Evolutionary conservation across 768 basidiomycete genomes (phyloP).

Genomic region (Tylopilus plumbeoviolaceoides): DNA sequence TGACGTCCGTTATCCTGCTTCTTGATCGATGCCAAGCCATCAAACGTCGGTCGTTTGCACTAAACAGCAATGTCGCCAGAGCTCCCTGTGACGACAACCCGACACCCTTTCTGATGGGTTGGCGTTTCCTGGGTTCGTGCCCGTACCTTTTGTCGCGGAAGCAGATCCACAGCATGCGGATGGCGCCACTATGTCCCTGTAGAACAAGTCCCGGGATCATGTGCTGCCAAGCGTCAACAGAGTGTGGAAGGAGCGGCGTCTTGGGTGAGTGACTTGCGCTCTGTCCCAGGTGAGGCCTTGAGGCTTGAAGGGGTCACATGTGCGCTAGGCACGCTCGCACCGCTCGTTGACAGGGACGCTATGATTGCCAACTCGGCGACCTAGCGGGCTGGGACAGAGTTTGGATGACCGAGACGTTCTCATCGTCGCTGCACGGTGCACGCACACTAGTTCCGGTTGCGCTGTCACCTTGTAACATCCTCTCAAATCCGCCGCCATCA

Average conservation of each 20-base stretch:
- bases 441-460: neutral
- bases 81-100: neutral
- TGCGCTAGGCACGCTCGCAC: neutral
- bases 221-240: neutral
- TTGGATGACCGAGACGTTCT: constrained; percentile 6
- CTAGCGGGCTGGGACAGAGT: neutral
- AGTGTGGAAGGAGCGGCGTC: neutral
- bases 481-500: constrained; percentile 4
- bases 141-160: neutral
- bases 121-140: neutral
- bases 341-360: too few species aligned
- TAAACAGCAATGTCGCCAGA: neutral
- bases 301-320: neutral
- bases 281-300: neutral
- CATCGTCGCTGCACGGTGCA: neutral
- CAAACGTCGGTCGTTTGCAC: neutral
- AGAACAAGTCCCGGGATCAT: neutral
- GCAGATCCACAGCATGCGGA: neutral
- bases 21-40: neutral
- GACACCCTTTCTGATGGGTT: neutral
- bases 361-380: neutral
- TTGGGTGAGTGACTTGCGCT: neutral
- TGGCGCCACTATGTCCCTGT: neutral
- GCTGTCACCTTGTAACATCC: neutral
- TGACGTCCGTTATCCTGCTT: neutral